Percentiles rank a stretch among this genome's conserved stretches.
Conservation (phyloP, 345 rosid species). For the Trapa incisa region DNA sequence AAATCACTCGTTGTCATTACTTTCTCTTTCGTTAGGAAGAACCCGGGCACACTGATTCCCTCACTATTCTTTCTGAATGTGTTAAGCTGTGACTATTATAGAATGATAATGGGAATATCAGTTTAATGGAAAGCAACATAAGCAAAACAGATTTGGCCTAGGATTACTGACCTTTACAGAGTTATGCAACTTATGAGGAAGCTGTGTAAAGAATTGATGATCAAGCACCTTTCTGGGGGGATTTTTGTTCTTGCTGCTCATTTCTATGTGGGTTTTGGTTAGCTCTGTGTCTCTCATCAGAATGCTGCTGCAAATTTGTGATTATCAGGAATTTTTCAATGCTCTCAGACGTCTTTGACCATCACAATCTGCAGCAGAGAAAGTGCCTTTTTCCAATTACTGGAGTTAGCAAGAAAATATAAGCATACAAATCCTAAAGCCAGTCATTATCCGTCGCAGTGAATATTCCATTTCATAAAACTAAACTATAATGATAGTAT, state of each 20-base stretch:
- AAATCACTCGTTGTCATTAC: slow-evolving; percentile 20
- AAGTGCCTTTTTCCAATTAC: slow-evolving; percentile 1
- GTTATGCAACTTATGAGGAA: slow-evolving; percentile 42
- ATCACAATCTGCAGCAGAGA: slow-evolving; percentile 3
- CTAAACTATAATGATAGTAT: not conserved
- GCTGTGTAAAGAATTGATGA: slow-evolving; percentile 43
- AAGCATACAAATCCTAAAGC: not conserved
- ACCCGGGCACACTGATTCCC: slow-evolving; percentile 14
- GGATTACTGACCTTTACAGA: slow-evolving; percentile 18
- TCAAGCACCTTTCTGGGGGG: slow-evolving; percentile 29
- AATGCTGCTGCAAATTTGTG: slow-evolving; percentile 8
- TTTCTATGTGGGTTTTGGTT: slow-evolving; percentile 16
- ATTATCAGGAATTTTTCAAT: not conserved
- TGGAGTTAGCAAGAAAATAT: not conserved
- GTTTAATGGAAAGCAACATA: not conserved
- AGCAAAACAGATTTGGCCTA: not conserved
- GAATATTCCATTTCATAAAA: not conserved
- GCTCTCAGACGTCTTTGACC: not conserved
- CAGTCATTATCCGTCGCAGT: too few relatives aligned
- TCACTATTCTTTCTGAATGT: slow-evolving; percentile 29
- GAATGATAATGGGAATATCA: not conserved
- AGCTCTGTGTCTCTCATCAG: slow-evolving; percentile 26
- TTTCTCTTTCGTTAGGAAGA: slow-evolving; percentile 26
- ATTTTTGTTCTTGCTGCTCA: slow-evolving; percentile 17
- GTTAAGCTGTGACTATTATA: slow-evolving; percentile 41